Evolutionary conservation across 352 stramenopile genomes (phyloP), one percentile per base, ranked within the genome.

Genomic region (Globisporangium camurandrum): DNA sequence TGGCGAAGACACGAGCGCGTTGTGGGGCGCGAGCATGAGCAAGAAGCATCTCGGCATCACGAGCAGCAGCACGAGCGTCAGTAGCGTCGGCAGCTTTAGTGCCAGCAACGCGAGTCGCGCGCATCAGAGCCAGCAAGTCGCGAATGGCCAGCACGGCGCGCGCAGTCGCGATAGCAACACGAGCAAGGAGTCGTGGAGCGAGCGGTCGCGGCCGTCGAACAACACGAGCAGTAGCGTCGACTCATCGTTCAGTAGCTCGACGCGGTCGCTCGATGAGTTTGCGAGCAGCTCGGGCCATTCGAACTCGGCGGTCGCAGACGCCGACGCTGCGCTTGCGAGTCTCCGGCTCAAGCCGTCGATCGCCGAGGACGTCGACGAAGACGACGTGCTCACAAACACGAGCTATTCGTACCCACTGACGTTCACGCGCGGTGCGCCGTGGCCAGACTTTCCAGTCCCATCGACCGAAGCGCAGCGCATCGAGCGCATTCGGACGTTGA

Each of bases 391-490:
- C 33, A 55, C 66, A 3, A 88, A 84, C 62, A 71, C 77, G 23
- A 39, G 49, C 16, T 88, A 71, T 57, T 46, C 67, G 24, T 93
- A 93, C 61, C 62, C 71, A 51, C 68, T 93, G 34, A 69, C 66
- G 44, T 93, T 84, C 56, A 51, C 57, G 14, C 89, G 86, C 55
- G 78, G 80, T 39, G 86, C 86, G 56, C 51, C 71, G 24, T 93
- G 82, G 82, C 79, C 79, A 0, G 79, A 93, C 55, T 71, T 77
- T 5, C 79, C 82, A 1, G 58, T 82, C 37, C 83, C 79, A 11
- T 7, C 34, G 12, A 74, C 59, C 19, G 79, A 93, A 34, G 51
- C 60, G 8, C 65, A 73, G 57, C 79, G 82, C 1, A 40, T 93
- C 7, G 48, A 75, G 42, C 56, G 67, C 40, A 86, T 88, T 59